These are phyloP conservation scores for Gossypium mustelinum DNA, from an alignment of 345 rosid genomes.

Conservation along the genomic window DNA sequence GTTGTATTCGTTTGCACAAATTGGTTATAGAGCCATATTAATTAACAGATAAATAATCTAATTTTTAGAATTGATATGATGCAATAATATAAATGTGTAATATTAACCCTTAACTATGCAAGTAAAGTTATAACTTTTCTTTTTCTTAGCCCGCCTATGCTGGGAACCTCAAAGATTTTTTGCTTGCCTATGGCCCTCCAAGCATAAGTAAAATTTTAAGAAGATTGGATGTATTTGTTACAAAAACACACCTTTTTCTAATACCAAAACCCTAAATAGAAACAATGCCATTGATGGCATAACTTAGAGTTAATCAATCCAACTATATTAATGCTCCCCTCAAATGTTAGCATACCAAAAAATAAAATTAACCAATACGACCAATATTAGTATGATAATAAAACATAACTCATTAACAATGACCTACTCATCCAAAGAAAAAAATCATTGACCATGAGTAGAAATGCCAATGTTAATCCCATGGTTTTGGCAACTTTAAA, in stretches of 20 bases:
- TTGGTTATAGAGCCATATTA: background rate
- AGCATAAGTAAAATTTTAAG: background rate
- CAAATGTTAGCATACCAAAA: background rate
- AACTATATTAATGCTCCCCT: background rate
- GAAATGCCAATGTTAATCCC: background rate
- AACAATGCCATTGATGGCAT: background rate
- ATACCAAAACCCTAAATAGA: background rate
- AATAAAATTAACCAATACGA: background rate
- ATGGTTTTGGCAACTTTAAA: background rate
- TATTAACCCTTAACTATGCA: background rate
- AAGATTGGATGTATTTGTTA: background rate
- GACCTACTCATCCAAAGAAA: background rate
- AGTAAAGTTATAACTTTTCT: background rate
- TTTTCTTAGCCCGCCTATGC: background rate
- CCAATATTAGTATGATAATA: background rate
- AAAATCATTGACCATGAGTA: background rate
- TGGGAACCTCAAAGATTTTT: background rate
- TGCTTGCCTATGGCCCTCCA: background rate
- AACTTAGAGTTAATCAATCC: background rate
- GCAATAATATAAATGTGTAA: background rate
- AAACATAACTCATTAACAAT: background rate
- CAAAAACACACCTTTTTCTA: background rate
- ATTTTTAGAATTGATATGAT: background rate
- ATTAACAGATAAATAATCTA: background rate
- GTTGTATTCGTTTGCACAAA: too few species aligned